Evolutionary conservation across 2,329 filamentous ascomycete species (phyloP).

Genomic region (Ceratocystis lukuohia): DNA sequence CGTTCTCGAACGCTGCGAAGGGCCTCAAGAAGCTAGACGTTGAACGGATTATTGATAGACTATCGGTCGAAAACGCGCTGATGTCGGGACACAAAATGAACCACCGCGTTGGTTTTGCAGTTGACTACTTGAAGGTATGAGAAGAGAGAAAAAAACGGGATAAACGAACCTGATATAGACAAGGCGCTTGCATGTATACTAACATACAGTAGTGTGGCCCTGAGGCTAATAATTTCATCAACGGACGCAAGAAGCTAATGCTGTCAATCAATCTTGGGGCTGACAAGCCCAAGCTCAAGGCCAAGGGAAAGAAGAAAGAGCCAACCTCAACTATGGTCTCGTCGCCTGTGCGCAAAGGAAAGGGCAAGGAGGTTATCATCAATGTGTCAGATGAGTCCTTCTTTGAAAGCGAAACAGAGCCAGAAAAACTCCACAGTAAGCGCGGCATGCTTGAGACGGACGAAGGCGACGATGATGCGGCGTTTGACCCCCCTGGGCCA

Average conservation of each 20-base stretch:
- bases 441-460: conserved; percentile 20
- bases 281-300: conserved; percentile 24
- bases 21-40: conserved; percentile 61
- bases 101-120: conserved; percentile 48
- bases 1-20: conserved; percentile 55
- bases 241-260: conserved; percentile 34
- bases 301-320: conserved; percentile 29
- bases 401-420: conserved; percentile 7
- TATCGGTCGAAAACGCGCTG: conserved; percentile 62
- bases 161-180: too few species aligned
- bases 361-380: conserved; percentile 21
- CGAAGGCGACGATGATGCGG: conserved; percentile 31
- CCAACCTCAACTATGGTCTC: conserved; percentile 37
- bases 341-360: conserved; percentile 33
- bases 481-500: conserved; percentile 33
- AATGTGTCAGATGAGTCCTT: conserved; percentile 18
- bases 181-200: background rate
- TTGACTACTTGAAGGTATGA: conserved; percentile 55
- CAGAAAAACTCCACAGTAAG: background rate
- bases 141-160: too few species aligned
- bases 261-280: conserved; percentile 30
- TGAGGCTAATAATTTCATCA: conserved; percentile 32
- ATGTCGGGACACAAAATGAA: conserved; percentile 53
- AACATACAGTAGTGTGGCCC: conserved; percentile 28
- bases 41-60: conserved; percentile 67